Percentiles rank a stretch among this genome's conserved stretches.
These are phyloP conservation scores for Carallia pectinifolia DNA, from an alignment of 345 rosid species.

Conservation along the genomic window DNA sequence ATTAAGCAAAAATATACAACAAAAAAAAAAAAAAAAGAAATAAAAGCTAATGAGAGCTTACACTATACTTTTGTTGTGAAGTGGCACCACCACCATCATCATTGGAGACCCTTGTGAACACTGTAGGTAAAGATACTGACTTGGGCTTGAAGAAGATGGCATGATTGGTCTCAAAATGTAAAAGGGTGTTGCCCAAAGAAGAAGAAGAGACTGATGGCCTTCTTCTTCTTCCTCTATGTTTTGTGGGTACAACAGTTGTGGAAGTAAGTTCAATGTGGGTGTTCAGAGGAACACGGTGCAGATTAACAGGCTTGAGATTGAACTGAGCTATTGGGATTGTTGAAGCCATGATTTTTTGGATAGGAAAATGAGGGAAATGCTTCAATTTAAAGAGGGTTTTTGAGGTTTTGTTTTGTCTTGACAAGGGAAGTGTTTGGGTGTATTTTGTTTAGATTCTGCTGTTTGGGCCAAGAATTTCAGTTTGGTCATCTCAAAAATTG, in stretches of 20 bases:
- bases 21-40: not conserved
- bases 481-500: no score
- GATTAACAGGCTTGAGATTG: conserved; percentile 31
- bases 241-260: conserved; percentile 14
- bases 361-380: no score
- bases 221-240: conserved; percentile 23
- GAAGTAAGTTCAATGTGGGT: conserved; percentile 16
- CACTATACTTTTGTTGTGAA: conserved; percentile 40
- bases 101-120: conserved; percentile 28
- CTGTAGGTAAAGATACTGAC: conserved; percentile 19
- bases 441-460: no score
- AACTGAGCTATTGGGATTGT: conserved; percentile 29
- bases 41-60: conserved; percentile 30
- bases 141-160: conserved; percentile 24
- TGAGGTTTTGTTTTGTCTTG: no score
- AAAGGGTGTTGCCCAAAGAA: not conserved
- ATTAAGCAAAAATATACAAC: not conserved
- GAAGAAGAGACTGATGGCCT: conserved; percentile 24
- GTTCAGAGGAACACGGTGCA: conserved; percentile 26
- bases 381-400: no score
- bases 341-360: conserved; percentile 26
- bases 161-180: conserved; percentile 17
- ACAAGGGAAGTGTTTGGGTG: no score
- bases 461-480: no score
- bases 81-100: conserved; percentile 33